Evolutionary conservation across 2,329 filamentous ascomycete species (phyloP), one percentile per base, ranked within the genome.

Genomic region (Amylocarpus encephaloides): DNA sequence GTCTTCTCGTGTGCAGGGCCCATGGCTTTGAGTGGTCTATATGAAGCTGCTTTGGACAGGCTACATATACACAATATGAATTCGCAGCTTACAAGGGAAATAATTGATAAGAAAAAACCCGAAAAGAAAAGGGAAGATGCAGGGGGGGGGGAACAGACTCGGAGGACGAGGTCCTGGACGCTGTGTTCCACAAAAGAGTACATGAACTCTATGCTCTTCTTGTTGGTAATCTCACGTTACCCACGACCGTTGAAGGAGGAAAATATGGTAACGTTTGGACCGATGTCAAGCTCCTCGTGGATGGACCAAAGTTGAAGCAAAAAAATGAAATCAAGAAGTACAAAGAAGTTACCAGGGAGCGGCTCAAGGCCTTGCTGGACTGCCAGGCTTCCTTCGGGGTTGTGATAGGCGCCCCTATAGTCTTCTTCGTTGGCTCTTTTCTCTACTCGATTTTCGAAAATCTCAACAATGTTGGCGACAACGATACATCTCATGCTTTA

Each of bases 341-440:
- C 10, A 36, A 33, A 13, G 33, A 35, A 15, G n/a, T 42, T 10
- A 50, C 48, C 4, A 33, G 35, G 16, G 16, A 38, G 2, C 34
- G 49, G 15, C 33, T 51, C 13, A 51, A 51, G 26, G 39, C 45
- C 3, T 48, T 48, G 46, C 12, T 51, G 10, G 44, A 42, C 15
- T 48, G 44, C 36, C 39, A 54, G 39, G 15, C 33, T 32, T 33
- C 33, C 26, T 56, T 56, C 19, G 58, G 52, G 13, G 50, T 54
- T 3, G 46, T 53, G 15, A 50, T 60, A 7, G 56, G 58, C n/a
- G 52, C 52, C 9, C 56, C 58, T 9, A 42, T 60, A 3, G 58
- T 58, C 2, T 60, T 60, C 49, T 60, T 56, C 48, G 46, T 53
- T 4, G 58, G 54, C 5, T 49, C 50, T 5, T 60, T 59, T 30